phyloP scores from a whole-genome alignment of 2,329 filamentous ascomycete genomes.

The Botryosphaeria dothidea region DNA sequence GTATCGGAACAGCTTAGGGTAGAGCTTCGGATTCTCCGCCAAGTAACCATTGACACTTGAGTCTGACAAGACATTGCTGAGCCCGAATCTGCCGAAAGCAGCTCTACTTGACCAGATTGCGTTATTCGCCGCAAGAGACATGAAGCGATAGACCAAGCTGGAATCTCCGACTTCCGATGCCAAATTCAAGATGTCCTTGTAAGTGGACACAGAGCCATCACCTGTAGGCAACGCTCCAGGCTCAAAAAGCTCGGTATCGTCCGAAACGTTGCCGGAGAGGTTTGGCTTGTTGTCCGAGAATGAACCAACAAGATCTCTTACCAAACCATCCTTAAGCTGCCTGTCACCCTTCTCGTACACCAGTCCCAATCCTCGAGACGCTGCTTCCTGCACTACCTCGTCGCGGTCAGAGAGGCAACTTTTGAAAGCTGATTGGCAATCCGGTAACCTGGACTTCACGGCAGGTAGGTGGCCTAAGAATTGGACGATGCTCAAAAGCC shows the following conservation, averaged over 20 bases:
- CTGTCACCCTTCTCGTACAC: slow-evolving; percentile 92
- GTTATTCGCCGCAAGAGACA: slow-evolving; percentile 94
- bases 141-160: slow-evolving; percentile 96
- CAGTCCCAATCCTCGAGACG: slow-evolving; percentile 84
- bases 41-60: slow-evolving; percentile 68
- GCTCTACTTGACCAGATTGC: slow-evolving; percentile 97
- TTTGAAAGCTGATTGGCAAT: slow-evolving; percentile 86
- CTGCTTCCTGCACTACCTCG: slow-evolving; percentile 93
- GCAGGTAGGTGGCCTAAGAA: slow-evolving; percentile 79
- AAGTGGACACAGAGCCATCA: slow-evolving; percentile 88
- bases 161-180: slow-evolving; percentile 97
- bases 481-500: slow-evolving; percentile 89
- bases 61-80: slow-evolving; percentile 89
- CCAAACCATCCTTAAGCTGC: slow-evolving; percentile 75
- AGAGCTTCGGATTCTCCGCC: slow-evolving; percentile 86
- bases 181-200: slow-evolving; percentile 93
- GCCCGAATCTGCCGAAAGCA: slow-evolving; percentile 89
- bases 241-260: slow-evolving; percentile 92
- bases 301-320: slow-evolving; percentile 82
- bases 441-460: slow-evolving; percentile 71
- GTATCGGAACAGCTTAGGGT: slow-evolving; percentile 92
- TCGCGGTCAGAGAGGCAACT: slow-evolving; percentile 83
- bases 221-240: slow-evolving; percentile 86
- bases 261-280: slow-evolving; percentile 73
- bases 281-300: slow-evolving; percentile 78